Conservation (phyloP, 192 early-diverging fungal species). For the Chytriomyces sp. region DNA sequence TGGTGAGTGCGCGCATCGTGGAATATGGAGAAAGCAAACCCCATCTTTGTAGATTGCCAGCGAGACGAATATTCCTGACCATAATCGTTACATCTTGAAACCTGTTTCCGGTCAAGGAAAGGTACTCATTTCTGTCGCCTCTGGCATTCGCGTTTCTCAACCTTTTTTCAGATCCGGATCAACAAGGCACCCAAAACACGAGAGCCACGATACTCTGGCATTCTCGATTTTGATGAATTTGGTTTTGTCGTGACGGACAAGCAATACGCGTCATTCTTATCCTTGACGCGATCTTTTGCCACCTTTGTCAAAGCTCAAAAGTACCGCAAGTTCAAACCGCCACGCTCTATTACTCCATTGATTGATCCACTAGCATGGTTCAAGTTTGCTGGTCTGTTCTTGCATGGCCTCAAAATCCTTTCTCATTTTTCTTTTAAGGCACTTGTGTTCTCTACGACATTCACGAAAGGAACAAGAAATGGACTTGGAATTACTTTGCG, state of each 20-base stretch:
- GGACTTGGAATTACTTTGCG: slow-evolving; percentile 82
- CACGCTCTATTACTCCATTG: slow-evolving; percentile 76
- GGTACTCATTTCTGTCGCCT: slow-evolving; percentile 29
- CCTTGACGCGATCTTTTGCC: slow-evolving; percentile 83
- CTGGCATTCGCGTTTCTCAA: slow-evolving; percentile 6
- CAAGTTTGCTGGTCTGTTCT: slow-evolving; percentile 46
- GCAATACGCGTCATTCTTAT: slow-evolving; percentile 81
- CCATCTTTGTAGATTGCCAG: slow-evolving; percentile 57
- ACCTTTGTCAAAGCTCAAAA: slow-evolving; percentile 75
- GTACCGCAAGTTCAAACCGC: slow-evolving; percentile 86
- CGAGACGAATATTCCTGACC: slow-evolving; percentile 56
- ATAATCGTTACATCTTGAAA: slow-evolving; percentile 83
- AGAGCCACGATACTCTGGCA: slow-evolving; percentile 62
- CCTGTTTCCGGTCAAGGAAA: slow-evolving; percentile 90
- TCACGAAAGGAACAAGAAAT: slow-evolving; percentile 77
- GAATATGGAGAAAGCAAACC: slow-evolving; percentile 13
- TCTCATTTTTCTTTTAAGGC: slow-evolving; percentile 25
- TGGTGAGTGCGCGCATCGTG: slow-evolving; percentile 39
- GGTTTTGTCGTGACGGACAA: slow-evolving; percentile 88
- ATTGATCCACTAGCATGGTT: slow-evolving; percentile 87
- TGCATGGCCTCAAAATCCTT: neutral
- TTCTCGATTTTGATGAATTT: slow-evolving; percentile 86
- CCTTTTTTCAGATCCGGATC: slow-evolving; percentile 58
- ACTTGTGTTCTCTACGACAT: slow-evolving; percentile 83
- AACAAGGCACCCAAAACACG: slow-evolving; percentile 69